These are phyloP conservation scores for Rubus parviflorus DNA, from an alignment of 306 rosid genomes.

Conservation along the genomic window DNA sequence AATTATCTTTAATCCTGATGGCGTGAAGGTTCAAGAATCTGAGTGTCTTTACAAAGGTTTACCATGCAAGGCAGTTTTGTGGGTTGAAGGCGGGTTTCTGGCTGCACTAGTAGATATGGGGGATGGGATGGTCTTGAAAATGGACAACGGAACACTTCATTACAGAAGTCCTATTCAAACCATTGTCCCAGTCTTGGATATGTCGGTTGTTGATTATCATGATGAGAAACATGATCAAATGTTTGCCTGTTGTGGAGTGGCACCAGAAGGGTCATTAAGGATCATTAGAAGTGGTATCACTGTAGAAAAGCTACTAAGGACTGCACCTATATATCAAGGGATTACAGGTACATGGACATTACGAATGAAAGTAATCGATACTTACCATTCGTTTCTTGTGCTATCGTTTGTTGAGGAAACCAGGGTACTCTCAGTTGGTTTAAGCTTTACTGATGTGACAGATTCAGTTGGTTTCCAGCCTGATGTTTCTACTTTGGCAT, in stretches of 20 bases:
- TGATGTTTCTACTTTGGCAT: slow-evolving; percentile 82
- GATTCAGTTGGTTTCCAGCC: slow-evolving; percentile 95
- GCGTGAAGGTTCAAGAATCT: slow-evolving; percentile 62
- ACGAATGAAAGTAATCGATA: slow-evolving; percentile 70
- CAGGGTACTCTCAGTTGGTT: slow-evolving; percentile 87
- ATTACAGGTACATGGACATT: slow-evolving; percentile 83
- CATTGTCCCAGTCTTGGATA: slow-evolving; percentile 83
- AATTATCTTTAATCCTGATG: slow-evolving; percentile 55
- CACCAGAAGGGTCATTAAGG: slow-evolving; percentile 89
- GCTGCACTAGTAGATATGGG: slow-evolving; percentile 92
- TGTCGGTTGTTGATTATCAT: slow-evolving; percentile 74
- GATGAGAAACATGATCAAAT: slow-evolving; percentile 91
- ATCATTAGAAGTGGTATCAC: slow-evolving; percentile 80
- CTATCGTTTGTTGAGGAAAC: slow-evolving; percentile 95
- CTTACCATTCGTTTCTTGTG: slow-evolving; percentile 81
- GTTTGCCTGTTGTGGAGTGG: slow-evolving; percentile 93
- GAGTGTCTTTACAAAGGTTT: slow-evolving; percentile 83
- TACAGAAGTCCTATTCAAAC: slow-evolving; percentile 75
- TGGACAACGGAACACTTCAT: slow-evolving; percentile 67
- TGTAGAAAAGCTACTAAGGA: slow-evolving; percentile 72
- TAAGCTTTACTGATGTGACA: slow-evolving; percentile 92
- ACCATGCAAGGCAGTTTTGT: slow-evolving; percentile 74
- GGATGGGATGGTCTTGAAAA: slow-evolving; percentile 81
- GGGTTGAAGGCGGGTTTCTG: slow-evolving; percentile 86
- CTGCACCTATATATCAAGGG: slow-evolving; percentile 89